Evolutionary conservation across 83 land plant species (phyloP).

Genomic region (Thuja plicata): DNA sequence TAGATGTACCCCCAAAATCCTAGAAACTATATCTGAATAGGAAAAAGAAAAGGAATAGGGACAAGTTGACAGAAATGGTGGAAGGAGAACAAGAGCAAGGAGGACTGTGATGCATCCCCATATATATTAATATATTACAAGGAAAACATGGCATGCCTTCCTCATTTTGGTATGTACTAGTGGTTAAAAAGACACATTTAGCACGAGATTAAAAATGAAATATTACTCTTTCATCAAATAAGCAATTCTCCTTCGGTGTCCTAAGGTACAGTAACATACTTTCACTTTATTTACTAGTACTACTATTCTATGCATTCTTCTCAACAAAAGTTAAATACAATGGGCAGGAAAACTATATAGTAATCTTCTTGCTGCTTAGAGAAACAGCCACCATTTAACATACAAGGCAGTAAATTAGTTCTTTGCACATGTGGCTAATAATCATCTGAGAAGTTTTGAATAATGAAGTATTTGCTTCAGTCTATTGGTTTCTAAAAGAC

Average conservation of each 20-base stretch:
- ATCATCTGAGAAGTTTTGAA: background rate
- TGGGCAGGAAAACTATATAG: background rate
- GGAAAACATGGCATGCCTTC: background rate
- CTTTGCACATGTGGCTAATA: background rate
- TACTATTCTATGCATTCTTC: background rate
- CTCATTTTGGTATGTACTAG: background rate
- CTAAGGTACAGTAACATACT: background rate
- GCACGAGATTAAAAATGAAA: background rate
- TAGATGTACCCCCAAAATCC: too few relatives aligned
- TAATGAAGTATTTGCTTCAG: background rate
- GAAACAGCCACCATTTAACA: background rate
- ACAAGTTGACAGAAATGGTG: too few relatives aligned
- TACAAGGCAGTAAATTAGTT: background rate
- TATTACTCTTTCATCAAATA: background rate
- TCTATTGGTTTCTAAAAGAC: background rate
- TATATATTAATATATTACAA: background rate
- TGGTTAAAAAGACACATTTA: background rate
- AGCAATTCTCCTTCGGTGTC: background rate
- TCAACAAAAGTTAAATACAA: background rate
- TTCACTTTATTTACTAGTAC: too few relatives aligned
- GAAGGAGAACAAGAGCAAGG: too few relatives aligned
- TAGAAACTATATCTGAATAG: too few relatives aligned
- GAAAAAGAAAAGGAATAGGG: too few relatives aligned
- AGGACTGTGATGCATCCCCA: too few relatives aligned
- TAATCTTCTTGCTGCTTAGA: background rate